A percentile compares a stretch with the other conserved stretches of the same genome.
Conservation (phyloP, 1,284 basidiomycete genomes). For the Ceratobasidium theobromae region DNA sequence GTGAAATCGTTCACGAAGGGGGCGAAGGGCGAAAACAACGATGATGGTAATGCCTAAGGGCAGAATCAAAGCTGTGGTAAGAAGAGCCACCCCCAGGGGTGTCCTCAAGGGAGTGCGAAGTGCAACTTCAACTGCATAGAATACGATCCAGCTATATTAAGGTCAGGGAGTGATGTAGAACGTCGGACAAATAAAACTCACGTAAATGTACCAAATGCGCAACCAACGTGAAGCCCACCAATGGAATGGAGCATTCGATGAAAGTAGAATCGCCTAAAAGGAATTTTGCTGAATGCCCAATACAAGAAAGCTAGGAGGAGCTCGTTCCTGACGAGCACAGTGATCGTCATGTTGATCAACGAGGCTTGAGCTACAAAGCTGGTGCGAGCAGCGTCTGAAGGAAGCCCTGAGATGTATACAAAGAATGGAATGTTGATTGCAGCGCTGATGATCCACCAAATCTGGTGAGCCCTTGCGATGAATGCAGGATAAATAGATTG, state of each 20-base stretch:
- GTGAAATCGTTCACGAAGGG: conserved; percentile 16
- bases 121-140: not conserved
- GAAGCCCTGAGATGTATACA: not conserved
- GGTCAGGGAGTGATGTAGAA: not conserved
- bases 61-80: not conserved
- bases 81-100: conserved; percentile 13
- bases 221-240: conserved; percentile 21
- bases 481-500: not conserved
- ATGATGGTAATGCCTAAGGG: conserved; percentile 3
- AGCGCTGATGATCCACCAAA: conserved; percentile 12
- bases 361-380: conserved; percentile 4
- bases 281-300: not conserved
- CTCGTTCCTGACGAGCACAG: conserved; percentile 19
- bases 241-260: conserved; percentile 20
- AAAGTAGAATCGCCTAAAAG: conserved; percentile 12
- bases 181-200: not conserved
- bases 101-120: not conserved
- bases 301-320: not conserved
- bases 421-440: conserved; percentile 11
- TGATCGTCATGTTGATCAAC: conserved; percentile 6
- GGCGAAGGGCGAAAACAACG: conserved; percentile 21
- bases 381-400: not conserved
- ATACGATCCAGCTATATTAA: conserved; percentile 4
- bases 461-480: conserved; percentile 23
- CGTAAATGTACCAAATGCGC: conserved; percentile 15